phyloP scores from a whole-genome alignment of 2,329 filamentous ascomycete species.

The Thielaviopsis cerberus region DNA sequence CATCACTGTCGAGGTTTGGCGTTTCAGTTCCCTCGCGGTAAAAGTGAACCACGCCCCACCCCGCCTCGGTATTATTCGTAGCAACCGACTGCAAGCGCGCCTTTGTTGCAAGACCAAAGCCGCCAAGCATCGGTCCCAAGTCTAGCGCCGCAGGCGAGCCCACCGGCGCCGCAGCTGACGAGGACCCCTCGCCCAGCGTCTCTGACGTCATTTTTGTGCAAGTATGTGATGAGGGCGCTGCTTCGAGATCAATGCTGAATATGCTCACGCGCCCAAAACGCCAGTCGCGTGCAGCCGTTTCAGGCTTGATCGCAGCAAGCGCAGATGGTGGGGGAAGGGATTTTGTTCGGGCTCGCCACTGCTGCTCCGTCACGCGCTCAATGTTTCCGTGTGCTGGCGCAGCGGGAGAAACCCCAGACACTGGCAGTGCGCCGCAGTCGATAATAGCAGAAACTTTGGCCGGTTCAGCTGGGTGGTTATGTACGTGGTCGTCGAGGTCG shows the following conservation, averaged over 20 bases:
- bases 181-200: not conserved
- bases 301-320: slow-evolving; percentile 26
- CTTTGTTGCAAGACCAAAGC: slow-evolving; percentile 59
- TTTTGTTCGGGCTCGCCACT: slow-evolving; percentile 22
- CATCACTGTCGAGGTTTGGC: slow-evolving; percentile 19
- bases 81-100: slow-evolving; percentile 58
- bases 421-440: slow-evolving; percentile 27
- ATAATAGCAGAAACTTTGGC: slow-evolving; percentile 21
- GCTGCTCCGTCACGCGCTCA: slow-evolving; percentile 23
- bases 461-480: not conserved
- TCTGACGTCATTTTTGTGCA: not conserved
- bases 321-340: slow-evolving; percentile 27
- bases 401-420: slow-evolving; percentile 17
- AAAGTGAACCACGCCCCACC: slow-evolving; percentile 85
- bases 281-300: slow-evolving; percentile 48
- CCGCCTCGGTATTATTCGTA: slow-evolving; percentile 55
- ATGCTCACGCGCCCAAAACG: slow-evolving; percentile 63
- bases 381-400: slow-evolving; percentile 18
- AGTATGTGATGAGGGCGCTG: not conserved
- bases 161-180: not conserved
- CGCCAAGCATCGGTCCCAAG: slow-evolving; percentile 35
- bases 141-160: slow-evolving; percentile 27
- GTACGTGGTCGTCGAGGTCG: not conserved
- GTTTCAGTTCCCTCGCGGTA: slow-evolving; percentile 74
- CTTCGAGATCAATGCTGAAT: slow-evolving; percentile 57